Conservation (phyloP, 139 green algal genomes). For the Monoraphidium neglectum region DNA sequence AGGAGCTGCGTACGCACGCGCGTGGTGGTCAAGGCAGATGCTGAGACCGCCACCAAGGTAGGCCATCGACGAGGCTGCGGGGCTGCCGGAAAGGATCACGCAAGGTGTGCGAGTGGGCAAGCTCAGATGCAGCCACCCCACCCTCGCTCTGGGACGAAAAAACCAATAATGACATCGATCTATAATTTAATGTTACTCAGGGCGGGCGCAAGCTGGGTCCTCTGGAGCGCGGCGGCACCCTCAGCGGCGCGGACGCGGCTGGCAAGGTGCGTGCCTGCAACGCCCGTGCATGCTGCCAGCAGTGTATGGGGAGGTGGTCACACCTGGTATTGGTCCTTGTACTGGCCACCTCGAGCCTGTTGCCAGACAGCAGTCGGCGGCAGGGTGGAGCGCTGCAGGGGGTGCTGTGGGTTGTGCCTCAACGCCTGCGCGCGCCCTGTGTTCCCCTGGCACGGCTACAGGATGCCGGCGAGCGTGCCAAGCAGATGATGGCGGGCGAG, state of each 20-base stretch:
- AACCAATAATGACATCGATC: too few species aligned
- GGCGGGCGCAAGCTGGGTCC: conserved; percentile 65
- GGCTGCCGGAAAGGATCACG: neutral
- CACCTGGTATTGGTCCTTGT: too few species aligned
- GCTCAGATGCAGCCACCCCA: too few species aligned
- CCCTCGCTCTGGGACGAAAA: too few species aligned
- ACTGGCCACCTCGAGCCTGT: too few species aligned
- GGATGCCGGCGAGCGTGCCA: neutral
- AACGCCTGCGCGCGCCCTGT: neutral
- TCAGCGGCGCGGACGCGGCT: conserved; percentile 63
- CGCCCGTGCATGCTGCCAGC: neutral
- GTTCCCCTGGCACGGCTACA: neutral
- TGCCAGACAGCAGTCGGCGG: too few species aligned
- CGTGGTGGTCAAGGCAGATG: neutral
- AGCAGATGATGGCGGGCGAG: conserved; percentile 1
- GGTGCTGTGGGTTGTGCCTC: too few species aligned
- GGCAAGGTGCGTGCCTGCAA: conserved; percentile 62
- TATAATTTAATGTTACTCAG: too few species aligned
- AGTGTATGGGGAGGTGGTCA: too few species aligned
- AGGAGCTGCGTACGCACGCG: neutral
- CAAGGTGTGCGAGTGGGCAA: too few species aligned
- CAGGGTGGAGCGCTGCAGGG: too few species aligned
- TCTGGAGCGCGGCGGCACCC: conserved; percentile 72
- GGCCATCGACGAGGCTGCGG: neutral
- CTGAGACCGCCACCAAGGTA: conserved; percentile 1